These are phyloP conservation scores for Pyrenophora seminiperda DNA, from an alignment of 2,329 filamentous ascomycete species.

Conservation along the genomic window DNA sequence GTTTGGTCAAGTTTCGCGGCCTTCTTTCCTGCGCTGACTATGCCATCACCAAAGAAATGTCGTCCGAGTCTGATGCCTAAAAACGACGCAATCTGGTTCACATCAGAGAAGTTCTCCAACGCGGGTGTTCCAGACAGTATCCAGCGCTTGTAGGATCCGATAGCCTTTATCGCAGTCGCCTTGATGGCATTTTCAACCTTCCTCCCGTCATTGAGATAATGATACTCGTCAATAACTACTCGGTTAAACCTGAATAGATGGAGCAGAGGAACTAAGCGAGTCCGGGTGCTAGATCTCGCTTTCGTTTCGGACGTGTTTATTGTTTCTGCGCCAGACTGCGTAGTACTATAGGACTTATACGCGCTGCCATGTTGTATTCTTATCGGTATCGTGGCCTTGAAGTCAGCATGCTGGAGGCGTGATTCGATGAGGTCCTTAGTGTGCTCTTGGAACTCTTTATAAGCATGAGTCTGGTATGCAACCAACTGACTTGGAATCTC, in stretches of 20 bases:
- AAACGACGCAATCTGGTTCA: slow-evolving; percentile 63
- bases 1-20: slow-evolving; percentile 38
- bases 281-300: slow-evolving; percentile 4
- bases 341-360: slow-evolving; percentile 34
- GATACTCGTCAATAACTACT: slow-evolving; percentile 68
- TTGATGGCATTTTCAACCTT: slow-evolving; percentile 28
- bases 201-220: slow-evolving; percentile 56
- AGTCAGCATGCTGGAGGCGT: slow-evolving; percentile 41
- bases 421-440: slow-evolving; percentile 29
- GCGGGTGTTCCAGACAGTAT: slow-evolving; percentile 67
- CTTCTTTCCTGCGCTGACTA: slow-evolving; percentile 55
- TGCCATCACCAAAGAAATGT: slow-evolving; percentile 56
- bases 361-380: slow-evolving; percentile 45
- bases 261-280: slow-evolving; percentile 46
- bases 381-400: slow-evolving; percentile 47
- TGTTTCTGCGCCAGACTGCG: slow-evolving; percentile 8
- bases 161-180: slow-evolving; percentile 49
- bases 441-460: slow-evolving; percentile 34
- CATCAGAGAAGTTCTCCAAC: slow-evolving; percentile 62
- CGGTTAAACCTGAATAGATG: slow-evolving; percentile 67
- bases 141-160: slow-evolving; percentile 62
- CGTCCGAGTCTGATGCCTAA: slow-evolving; percentile 61
- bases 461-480: slow-evolving; percentile 40
- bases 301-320: slow-evolving; percentile 14
- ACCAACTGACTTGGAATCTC: slow-evolving; percentile 52